These are phyloP conservation scores for Trichoderma sp. DNA, from an alignment of 2,329 filamentous ascomycete genomes.

Conservation along the genomic window DNA sequence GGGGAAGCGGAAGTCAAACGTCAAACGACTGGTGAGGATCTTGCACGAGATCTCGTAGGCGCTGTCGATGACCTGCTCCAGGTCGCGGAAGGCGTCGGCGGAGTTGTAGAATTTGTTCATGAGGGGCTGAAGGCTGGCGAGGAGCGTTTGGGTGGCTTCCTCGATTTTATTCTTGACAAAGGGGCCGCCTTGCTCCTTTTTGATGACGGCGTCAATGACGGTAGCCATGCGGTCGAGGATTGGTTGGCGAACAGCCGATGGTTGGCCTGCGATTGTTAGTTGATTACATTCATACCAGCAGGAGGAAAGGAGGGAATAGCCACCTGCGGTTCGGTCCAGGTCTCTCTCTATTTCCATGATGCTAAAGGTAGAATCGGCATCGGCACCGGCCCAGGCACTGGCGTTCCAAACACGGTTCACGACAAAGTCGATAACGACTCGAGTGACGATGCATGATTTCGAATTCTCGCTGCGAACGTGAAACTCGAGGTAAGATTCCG, in stretches of 20 bases:
- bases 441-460: slow-evolving; percentile 46
- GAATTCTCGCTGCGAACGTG: slow-evolving; percentile 43
- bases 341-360: slow-evolving; percentile 41
- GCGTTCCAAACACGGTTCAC: slow-evolving; percentile 45
- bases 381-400: slow-evolving; percentile 42
- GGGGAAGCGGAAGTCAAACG: slow-evolving; percentile 52
- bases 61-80: slow-evolving; percentile 42
- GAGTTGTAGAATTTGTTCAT: slow-evolving; percentile 39
- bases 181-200: slow-evolving; percentile 32
- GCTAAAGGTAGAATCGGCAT: slow-evolving; percentile 37
- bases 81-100: slow-evolving; percentile 43
- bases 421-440: slow-evolving; percentile 45
- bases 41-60: slow-evolving; percentile 50
- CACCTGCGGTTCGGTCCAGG: slow-evolving; percentile 39
- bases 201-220: slow-evolving; percentile 42
- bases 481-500: slow-evolving; percentile 43
- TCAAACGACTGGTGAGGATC: slow-evolving; percentile 47
- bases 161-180: slow-evolving; percentile 40
- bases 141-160: slow-evolving; percentile 45
- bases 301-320: not conserved
- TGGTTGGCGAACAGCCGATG: slow-evolving; percentile 40
- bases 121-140: slow-evolving; percentile 42
- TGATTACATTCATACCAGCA: no score
- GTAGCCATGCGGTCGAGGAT: slow-evolving; percentile 42
- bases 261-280: slow-evolving; percentile 34